Evolutionary conservation across 148 eudicot genomes (phyloP), one percentile per base, ranked within the genome.

Genomic region (Cornus florida): DNA sequence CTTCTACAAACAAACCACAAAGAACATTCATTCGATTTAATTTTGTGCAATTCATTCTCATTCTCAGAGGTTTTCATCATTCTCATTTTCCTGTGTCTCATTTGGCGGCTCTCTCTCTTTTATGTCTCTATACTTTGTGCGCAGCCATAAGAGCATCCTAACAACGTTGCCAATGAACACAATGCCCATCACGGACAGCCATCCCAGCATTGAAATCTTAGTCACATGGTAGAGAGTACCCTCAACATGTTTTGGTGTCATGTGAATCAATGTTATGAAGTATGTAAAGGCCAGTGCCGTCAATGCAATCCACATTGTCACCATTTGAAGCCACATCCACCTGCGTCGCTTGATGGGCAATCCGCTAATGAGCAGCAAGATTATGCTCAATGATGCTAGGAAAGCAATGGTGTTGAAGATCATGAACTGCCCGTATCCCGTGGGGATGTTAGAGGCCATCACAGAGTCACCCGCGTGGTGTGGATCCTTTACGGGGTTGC

Each of bases 281-380:
- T 82, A 82, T 6, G 84, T 82, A 9, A 77, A 20, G 7, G 80
- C 38, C 17, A 66, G 77, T 0, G 80, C 77, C 2, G 77, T 56
- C 9, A 82, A 53, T 8, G 84, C 73, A 13, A 82, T 57, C 81
- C 84, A 82, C 41, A 73, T 73, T 11, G 28, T 77, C 65, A 77
- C 65, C 81, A 82, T 77, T 39, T 67, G 84, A 20, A 7, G 62
- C 84, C 84, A 82, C 81, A 78, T 82, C 69, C 73, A 82, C n/a
- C 69, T 53, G 14, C 84, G 35, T 11, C 78, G 24, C 75, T 56
- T 82, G 7, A 82, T 4, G 1, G 84, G 84, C 6, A 82, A 32
- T 19, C 78, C 84, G 17, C 84, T 82, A 20, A 82, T 31, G 3
- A 35, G 84, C 12, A 82, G 20, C 77, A 82, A 50, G 17, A 77